Evolutionary conservation across 805 yeast genomes (phyloP), one percentile per base, ranked within the genome.

Genomic region (Spathaspora girioi): DNA sequence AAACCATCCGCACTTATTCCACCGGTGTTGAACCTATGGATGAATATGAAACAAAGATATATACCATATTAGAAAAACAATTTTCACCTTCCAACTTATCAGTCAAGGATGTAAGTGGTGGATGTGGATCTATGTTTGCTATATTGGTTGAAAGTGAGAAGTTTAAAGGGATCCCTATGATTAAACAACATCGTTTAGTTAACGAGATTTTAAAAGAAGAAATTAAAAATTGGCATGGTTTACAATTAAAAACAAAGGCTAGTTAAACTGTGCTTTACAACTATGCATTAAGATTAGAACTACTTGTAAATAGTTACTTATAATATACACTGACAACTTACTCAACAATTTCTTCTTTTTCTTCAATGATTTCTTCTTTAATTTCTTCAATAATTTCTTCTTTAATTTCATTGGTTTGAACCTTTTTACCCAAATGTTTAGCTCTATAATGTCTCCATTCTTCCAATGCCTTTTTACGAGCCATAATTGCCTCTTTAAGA

Each of bases 51-150:
- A 65, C 71, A 48, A 76, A 84, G 64, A 79, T 91, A 23, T 84
- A 73, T 61, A 69, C 76, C 23, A 82, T 82, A 50, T 71, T 91
- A 40, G 60, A 75, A 10, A 66, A 73, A 20, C 77, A 77, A 50
- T 79, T 93, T 46, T 57, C 72, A 6, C 97, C 99, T 1, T 66
- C 70, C 29, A 69, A 68, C 35, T 70, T 92, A 45, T 75, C 77
- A 26, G 97, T 93, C 6, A 75, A 77, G 56, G 98, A 93, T 64
- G 83, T 93, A 8, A 85, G 94, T 26, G 98, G 76, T 17, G 99
- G 99, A 0, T 94, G 99, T 70, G 99, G 99, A 1, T 91, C 97
- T 6, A 94, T 94, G 99, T 94, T 90, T 70, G 90, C 96, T 46
- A 93, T 94, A 47, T 72, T 77, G 52, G 80, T 94, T 15, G 87